Conservation (phyloP, 2,329 filamentous ascomycete species). For the Colletotrichum echinochloae region DNA sequence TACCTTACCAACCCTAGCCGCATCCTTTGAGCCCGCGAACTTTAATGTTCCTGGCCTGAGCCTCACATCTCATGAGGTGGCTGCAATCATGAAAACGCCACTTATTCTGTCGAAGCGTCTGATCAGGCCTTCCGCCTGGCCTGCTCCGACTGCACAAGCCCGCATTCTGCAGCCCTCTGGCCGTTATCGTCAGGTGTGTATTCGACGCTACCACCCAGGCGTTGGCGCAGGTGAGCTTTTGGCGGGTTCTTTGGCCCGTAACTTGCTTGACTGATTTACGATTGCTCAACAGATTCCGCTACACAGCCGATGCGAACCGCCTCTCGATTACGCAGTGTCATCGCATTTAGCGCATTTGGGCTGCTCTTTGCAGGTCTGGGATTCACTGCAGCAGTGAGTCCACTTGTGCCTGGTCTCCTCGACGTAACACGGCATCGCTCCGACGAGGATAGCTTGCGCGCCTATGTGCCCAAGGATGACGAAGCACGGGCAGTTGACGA, state of each 20-base stretch:
- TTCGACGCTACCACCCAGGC: slow-evolving; percentile 26
- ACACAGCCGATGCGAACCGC: neutral
- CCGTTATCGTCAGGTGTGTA: slow-evolving; percentile 1
- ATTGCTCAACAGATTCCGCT: neutral
- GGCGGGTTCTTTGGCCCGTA: neutral
- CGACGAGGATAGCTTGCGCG: slow-evolving; percentile 78
- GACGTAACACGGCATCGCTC: slow-evolving; percentile 40
- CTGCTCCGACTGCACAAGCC: neutral
- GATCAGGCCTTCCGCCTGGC: neutral
- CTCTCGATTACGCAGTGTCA: slow-evolving; percentile 30
- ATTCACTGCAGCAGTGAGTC: slow-evolving; percentile 67
- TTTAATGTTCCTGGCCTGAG: neutral
- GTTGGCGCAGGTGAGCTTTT: slow-evolving; percentile 14
- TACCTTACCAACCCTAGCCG: neutral
- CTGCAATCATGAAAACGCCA: slow-evolving; percentile 9
- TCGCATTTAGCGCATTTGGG: slow-evolving; percentile 34
- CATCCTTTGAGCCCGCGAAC: neutral
- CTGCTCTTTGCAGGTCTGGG: slow-evolving; percentile 62
- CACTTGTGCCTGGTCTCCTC: slow-evolving; percentile 55
- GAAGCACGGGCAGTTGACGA: slow-evolving; percentile 73
- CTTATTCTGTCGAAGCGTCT: slow-evolving; percentile 16
- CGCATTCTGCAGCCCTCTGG: neutral
- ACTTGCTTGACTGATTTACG: neutral
- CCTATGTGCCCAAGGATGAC: slow-evolving; percentile 71
- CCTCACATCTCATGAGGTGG: neutral